phyloP scores from a whole-genome alignment of 164 flowering plant species.

The Piper betle region DNA sequence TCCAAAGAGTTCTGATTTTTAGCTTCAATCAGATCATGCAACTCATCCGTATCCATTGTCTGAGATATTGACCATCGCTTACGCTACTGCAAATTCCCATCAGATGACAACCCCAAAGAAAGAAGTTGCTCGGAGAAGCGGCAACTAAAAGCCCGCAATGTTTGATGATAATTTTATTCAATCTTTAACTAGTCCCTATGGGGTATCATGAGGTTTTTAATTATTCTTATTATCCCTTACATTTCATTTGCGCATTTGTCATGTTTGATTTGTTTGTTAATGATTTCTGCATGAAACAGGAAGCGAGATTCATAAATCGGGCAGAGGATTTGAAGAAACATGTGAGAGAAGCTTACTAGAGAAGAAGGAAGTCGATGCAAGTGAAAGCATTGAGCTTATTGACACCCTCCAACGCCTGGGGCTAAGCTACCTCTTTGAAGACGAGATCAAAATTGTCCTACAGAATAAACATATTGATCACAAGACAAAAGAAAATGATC shows the following conservation, averaged over 20 bases:
- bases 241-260: too few relatives aligned
- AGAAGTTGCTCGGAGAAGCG: neutral
- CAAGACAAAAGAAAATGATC: conserved; percentile 2
- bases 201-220: neutral
- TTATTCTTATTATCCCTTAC: neutral
- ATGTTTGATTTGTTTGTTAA: too few relatives aligned
- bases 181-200: neutral
- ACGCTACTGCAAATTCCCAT: neutral
- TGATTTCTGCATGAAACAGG: neutral
- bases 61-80: conserved; percentile 6
- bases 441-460: conserved; percentile 8
- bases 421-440: conserved; percentile 11
- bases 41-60: conserved; percentile 22
- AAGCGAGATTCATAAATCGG: neutral
- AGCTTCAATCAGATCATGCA: conserved; percentile 40
- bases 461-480: neutral
- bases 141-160: neutral
- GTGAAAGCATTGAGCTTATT: conserved; percentile 10
- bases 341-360: neutral
- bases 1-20: conserved; percentile 25
- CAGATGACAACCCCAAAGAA: too few relatives aligned
- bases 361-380: neutral
- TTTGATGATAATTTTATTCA: neutral
- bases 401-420: conserved; percentile 17
- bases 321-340: neutral